These are phyloP conservation scores for Naganishia albida DNA, from an alignment of 1,284 basidiomycete species.

Conservation along the genomic window DNA sequence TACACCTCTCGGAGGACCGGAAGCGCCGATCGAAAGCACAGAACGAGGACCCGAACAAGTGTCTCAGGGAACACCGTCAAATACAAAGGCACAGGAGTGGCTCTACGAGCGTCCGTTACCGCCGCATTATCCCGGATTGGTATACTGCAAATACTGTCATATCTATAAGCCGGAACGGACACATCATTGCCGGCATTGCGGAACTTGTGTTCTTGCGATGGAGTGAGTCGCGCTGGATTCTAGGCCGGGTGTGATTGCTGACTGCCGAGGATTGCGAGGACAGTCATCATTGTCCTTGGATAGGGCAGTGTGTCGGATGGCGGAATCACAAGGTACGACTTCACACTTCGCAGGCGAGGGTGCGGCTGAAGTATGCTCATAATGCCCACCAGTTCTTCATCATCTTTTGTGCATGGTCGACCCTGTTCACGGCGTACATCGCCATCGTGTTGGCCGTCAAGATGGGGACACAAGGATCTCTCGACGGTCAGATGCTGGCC, in stretches of 20 bases:
- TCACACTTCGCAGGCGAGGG: not conserved
- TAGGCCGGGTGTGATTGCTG: too few relatives aligned
- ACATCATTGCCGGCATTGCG: constrained; percentile 54
- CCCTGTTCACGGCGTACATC: constrained; percentile 45
- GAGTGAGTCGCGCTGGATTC: constrained; percentile 24
- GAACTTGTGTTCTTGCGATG: constrained; percentile 46
- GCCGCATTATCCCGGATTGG: constrained; percentile 31
- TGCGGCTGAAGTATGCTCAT: not conserved
- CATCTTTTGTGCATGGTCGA: constrained; percentile 49
- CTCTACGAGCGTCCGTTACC: constrained; percentile 29
- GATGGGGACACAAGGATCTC: constrained; percentile 28
- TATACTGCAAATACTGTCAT: constrained; percentile 49
- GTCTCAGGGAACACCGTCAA: not conserved
- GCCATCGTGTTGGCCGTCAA: constrained; percentile 41
- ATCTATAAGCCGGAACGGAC: constrained; percentile 52
- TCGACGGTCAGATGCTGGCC: constrained; percentile 50
- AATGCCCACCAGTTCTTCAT: constrained; percentile 46
- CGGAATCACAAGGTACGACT: constrained; percentile 48
- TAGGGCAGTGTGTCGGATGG: constrained; percentile 53
- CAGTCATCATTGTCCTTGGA: constrained; percentile 41
- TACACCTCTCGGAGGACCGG: not conserved
- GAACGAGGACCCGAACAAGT: not conserved
- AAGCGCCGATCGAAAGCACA: not conserved
- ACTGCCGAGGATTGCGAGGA: not conserved
- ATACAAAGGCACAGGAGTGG: not conserved